phyloP scores from a whole-genome alignment of 2,329 filamentous ascomycete species.

The Aspergillus versicolor region DNA sequence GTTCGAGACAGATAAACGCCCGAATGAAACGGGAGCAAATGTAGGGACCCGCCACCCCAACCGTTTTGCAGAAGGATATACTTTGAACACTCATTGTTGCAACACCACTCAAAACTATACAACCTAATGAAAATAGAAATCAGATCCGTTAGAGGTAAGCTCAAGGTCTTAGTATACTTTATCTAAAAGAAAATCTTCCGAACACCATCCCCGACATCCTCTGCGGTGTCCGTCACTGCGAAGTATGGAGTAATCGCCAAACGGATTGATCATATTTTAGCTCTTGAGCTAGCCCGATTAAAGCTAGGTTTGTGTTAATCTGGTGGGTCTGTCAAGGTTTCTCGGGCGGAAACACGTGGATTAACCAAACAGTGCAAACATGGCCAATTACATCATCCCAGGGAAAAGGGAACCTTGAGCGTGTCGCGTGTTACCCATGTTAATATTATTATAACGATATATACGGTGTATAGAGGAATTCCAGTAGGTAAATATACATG shows the following conservation, averaged over 20 bases:
- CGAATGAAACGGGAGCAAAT: too few relatives aligned
- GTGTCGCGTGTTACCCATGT: not conserved
- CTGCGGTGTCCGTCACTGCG: not conserved
- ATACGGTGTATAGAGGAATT: not conserved
- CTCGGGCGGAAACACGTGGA: slow-evolving; percentile 2
- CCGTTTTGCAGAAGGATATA: not conserved
- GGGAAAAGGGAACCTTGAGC: not conserved
- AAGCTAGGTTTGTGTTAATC: not conserved
- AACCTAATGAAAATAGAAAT: not conserved
- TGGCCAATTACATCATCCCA: not conserved
- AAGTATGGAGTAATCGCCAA: not conserved
- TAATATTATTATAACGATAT: not conserved
- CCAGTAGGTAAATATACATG: slow-evolving; percentile 2
- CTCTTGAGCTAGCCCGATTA: not conserved
- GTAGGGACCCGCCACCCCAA: too few relatives aligned
- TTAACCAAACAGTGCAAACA: slow-evolving; percentile 6
- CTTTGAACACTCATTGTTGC: not conserved
- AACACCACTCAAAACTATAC: not conserved
- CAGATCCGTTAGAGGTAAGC: too few relatives aligned
- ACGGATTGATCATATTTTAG: slow-evolving; percentile 8
- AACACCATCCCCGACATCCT: not conserved
- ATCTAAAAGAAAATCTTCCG: not conserved
- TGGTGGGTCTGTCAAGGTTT: slow-evolving; percentile 3
- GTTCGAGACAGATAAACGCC: not conserved
- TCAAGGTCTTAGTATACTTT: too few relatives aligned